phyloP scores from a whole-genome alignment of 805 yeast genomes.

The Kurtzmaniella fragi region DNA sequence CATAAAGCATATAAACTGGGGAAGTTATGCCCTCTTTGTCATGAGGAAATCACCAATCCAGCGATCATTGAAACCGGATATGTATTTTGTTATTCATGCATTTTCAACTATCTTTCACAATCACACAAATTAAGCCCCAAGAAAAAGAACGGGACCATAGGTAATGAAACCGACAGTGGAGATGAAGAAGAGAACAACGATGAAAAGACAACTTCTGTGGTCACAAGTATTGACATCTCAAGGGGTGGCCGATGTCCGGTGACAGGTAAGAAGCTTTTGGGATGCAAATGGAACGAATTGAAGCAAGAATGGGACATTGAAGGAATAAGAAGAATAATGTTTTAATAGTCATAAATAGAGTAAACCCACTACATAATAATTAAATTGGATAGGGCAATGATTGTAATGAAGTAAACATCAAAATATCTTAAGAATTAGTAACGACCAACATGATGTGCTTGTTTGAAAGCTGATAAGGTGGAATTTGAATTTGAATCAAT shows the following conservation, averaged over 20 bases:
- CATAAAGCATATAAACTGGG: constrained; percentile 21
- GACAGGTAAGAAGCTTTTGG: constrained; percentile 65
- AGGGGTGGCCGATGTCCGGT: constrained; percentile 79
- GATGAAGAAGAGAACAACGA: constrained; percentile 10
- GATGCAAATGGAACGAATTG: constrained; percentile 61
- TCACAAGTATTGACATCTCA: constrained; percentile 20
- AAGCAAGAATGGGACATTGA: constrained; percentile 64
- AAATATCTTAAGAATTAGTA: no score
- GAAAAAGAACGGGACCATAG: constrained; percentile 5
- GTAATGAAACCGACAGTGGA: constrained; percentile 8
- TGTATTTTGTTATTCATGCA: constrained; percentile 86
- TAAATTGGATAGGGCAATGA: no score
- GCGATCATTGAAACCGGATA: constrained; percentile 89
- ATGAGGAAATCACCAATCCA: constrained; percentile 62
- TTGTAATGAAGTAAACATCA: no score
- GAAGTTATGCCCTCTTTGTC: constrained; percentile 65
- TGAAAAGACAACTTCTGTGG: constrained; percentile 7
- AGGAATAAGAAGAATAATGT: constrained; percentile 70
- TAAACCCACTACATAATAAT: background rate
- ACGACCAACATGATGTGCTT: no score
- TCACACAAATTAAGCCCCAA: constrained; percentile 29
- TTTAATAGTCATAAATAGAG: constrained; percentile 27
- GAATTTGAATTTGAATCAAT: no score
- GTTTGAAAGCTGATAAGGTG: no score
- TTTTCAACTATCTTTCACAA: constrained; percentile 55